A percentile compares a stretch with the other conserved stretches of the same genome.
phyloP scores from a whole-genome alignment of 495 filamentous ascomycete genomes.

The Thermochaetoides thermophila region DNA sequence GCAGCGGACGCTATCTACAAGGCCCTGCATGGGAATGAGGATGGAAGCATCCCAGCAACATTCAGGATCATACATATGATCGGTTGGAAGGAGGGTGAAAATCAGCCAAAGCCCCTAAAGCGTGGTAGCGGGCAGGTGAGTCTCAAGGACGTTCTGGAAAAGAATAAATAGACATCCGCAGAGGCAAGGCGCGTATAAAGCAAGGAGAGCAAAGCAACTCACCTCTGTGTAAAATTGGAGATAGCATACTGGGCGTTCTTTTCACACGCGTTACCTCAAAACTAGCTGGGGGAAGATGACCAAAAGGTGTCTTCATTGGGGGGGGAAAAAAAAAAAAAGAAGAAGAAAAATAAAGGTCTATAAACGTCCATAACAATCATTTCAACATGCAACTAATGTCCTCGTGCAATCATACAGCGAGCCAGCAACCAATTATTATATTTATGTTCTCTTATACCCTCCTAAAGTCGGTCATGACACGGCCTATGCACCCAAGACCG shows the following conservation, averaged over 20 bases:
- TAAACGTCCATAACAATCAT: background rate
- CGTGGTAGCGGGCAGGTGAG: slow-evolving; percentile 73
- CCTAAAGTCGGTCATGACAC: slow-evolving; percentile 83
- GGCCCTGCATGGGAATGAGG: slow-evolving; percentile 57
- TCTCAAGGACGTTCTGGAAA: slow-evolving; percentile 64
- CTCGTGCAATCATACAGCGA: background rate
- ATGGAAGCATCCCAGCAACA: slow-evolving; percentile 70
- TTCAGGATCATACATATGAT: slow-evolving; percentile 94
- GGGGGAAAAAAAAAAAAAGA: no score
- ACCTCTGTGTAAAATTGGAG: background rate
- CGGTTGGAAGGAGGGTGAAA: slow-evolving; percentile 80
- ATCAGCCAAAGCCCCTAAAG: slow-evolving; percentile 62
- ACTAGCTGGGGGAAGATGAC: no score
- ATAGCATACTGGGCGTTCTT: background rate
- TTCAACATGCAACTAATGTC: no score
- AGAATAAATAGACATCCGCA: no score
- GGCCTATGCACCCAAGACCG: slow-evolving; percentile 71
- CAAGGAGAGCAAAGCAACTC: no score
- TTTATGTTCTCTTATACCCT: slow-evolving; percentile 43
- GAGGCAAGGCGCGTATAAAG: no score
- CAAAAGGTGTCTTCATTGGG: no score
- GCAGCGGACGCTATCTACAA: slow-evolving; percentile 84
- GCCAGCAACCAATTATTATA: slow-evolving; percentile 1
- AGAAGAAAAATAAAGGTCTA: no score
- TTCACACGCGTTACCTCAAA: no score